phyloP scores from a whole-genome alignment of 495 filamentous ascomycete species.

The Lichina pygmaea region DNA sequence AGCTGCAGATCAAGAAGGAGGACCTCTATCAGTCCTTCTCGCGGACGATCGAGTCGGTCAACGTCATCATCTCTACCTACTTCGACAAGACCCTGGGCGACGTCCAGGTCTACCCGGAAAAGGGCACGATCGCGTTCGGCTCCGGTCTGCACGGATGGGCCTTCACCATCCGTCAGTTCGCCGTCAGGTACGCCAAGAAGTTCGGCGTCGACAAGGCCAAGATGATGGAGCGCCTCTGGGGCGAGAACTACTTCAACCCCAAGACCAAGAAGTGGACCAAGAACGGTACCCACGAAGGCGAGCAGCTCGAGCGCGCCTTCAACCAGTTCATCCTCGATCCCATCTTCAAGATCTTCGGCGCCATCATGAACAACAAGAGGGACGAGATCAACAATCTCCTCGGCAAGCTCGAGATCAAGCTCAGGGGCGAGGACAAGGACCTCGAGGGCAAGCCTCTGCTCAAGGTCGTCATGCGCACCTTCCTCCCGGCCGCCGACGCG shows the following conservation, averaged over 20 bases:
- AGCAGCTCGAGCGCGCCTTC: conserved; percentile 90
- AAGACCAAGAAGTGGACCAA: conserved; percentile 99
- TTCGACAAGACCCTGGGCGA: conserved; percentile 92
- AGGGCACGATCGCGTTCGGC: conserved; percentile 93
- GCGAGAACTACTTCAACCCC: conserved; percentile 99
- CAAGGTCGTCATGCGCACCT: conserved; percentile 95
- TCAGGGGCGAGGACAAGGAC: conserved; percentile 60
- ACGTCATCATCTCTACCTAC: conserved; percentile 98
- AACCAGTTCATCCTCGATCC: conserved; percentile 96
- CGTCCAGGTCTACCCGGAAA: conserved; percentile 89
- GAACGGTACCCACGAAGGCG: conserved; percentile 48
- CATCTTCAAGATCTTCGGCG: conserved; percentile 93
- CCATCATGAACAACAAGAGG: conserved; percentile 96
- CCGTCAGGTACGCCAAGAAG: conserved; percentile 91
- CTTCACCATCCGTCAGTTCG: conserved; percentile 98
- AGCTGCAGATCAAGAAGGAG: conserved; percentile 94
- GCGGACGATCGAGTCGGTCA: conserved; percentile 97
- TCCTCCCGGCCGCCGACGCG: conserved; percentile 91
- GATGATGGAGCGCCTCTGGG: conserved; percentile 99
- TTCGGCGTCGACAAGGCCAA: conserved; percentile 97
- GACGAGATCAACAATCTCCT: conserved; percentile 66
- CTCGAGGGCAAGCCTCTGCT: conserved; percentile 91
- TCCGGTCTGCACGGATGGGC: conserved; percentile 99
- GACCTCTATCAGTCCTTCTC: conserved; percentile 99
- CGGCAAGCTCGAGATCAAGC: conserved; percentile 80